Evolutionary conservation across 129 eudicot species (phyloP).

Genomic region (Helianthus annuus): DNA sequence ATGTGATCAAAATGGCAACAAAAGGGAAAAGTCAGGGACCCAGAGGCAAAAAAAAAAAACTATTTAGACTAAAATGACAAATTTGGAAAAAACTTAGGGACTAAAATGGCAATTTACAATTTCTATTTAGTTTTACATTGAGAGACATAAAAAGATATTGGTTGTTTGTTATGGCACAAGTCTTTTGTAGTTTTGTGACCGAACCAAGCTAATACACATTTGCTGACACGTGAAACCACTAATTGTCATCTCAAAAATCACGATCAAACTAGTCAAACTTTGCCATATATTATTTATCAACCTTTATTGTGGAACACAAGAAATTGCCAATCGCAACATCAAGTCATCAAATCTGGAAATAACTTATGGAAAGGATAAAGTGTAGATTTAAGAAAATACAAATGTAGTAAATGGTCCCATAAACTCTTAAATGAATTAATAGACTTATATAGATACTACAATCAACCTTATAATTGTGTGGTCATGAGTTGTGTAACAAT

Average conservation of each 20-base stretch:
- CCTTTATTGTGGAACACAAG: background rate
- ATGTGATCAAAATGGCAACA: no score
- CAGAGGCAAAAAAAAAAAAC: no score
- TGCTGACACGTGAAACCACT: background rate
- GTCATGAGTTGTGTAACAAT: background rate
- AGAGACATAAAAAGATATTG: background rate
- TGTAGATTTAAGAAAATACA: background rate
- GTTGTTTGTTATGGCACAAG: background rate
- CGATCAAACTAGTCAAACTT: slow-evolving; percentile 7
- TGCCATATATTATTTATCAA: background rate
- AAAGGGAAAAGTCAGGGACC: no score
- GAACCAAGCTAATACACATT: no score
- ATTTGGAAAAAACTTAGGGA: no score
- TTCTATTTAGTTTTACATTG: no score
- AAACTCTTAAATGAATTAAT: slow-evolving; percentile 5
- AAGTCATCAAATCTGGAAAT: slow-evolving; percentile 13
- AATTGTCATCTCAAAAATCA: slow-evolving; percentile 10
- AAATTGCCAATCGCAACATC: slow-evolving; percentile 6
- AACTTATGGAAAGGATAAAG: slow-evolving; percentile 15
- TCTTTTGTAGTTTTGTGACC: background rate
- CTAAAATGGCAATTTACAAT: no score
- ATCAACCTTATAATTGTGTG: background rate
- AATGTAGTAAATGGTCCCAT: slow-evolving; percentile 29
- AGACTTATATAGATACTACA: background rate
- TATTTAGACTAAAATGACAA: no score